A percentile compares a stretch with the other conserved stretches of the same genome.
phyloP scores from a whole-genome alignment of 805 yeast species.

The Wickerhamomyces pijperi region DNA sequence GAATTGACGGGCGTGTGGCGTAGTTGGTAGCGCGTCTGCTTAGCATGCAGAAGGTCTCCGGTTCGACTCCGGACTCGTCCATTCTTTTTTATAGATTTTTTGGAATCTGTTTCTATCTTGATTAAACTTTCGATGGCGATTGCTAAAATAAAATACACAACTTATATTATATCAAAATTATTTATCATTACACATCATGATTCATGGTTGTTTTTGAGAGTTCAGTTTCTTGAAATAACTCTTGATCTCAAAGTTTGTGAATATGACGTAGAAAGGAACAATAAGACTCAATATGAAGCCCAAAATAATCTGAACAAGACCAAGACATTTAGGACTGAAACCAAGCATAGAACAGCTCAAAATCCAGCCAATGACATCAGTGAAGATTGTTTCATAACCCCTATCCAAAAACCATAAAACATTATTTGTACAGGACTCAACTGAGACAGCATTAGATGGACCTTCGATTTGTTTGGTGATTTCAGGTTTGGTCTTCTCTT shows the following conservation, averaged over 20 bases:
- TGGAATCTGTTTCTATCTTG: no score
- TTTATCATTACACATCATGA: no score
- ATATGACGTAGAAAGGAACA: conserved; percentile 43
- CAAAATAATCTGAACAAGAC: conserved; percentile 37
- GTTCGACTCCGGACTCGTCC: conserved; percentile 73
- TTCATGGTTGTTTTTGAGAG: not conserved
- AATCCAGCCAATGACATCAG: conserved; percentile 82
- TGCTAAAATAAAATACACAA: no score
- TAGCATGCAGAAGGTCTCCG: conserved; percentile 74
- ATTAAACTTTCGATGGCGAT: no score
- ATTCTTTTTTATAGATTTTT: conserved; percentile 23
- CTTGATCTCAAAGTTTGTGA: conserved; percentile 40
- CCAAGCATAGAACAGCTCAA: conserved; percentile 60
- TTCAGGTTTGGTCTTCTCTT: conserved; percentile 74
- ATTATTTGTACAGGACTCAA: conserved; percentile 52
- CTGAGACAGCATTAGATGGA: conserved; percentile 57
- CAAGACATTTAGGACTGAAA: conserved; percentile 51
- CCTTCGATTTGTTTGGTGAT: conserved; percentile 84
- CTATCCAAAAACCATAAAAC: conserved; percentile 42
- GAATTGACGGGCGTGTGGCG: conserved; percentile 58
- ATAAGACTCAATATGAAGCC: conserved; percentile 39
- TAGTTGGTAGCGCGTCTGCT: conserved; percentile 77
- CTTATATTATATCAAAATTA: no score
- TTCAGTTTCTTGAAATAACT: conserved; percentile 29
- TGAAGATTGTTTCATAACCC: conserved; percentile 67